phyloP scores from a whole-genome alignment of 768 basidiomycete genomes.

The Leccinum pellstonianum region DNA sequence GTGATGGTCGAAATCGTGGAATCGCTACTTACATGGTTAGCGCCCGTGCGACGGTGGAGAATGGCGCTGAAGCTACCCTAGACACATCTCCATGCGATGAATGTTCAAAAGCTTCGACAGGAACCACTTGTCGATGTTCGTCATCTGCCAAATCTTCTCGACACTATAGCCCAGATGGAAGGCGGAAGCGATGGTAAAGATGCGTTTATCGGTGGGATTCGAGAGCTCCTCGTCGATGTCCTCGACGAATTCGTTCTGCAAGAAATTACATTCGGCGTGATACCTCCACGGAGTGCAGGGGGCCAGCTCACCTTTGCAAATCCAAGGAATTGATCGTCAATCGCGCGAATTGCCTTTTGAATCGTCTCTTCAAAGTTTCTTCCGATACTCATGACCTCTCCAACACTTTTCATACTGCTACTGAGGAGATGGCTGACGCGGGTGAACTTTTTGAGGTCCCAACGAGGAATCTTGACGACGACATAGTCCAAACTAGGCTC shows the following conservation, averaged over 20 bases:
- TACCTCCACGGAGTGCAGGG: background rate
- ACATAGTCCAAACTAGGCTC: constrained; percentile 97
- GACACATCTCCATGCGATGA: constrained; percentile 70
- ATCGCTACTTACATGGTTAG: constrained; percentile 40
- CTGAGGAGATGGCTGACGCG: constrained; percentile 89
- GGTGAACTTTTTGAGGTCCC: constrained; percentile 98
- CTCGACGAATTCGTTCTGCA: constrained; percentile 81
- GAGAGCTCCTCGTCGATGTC: constrained; percentile 90
- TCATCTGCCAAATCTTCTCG: constrained; percentile 97
- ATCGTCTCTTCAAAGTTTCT: constrained; percentile 98
- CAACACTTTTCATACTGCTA: constrained; percentile 98
- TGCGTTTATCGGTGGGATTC: constrained; percentile 95
- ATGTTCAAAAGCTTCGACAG: constrained; percentile 84
- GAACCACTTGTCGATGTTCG: constrained; percentile 99
- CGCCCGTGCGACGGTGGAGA: background rate
- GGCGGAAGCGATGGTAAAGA: constrained; percentile 94
- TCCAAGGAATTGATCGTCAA: constrained; percentile 92
- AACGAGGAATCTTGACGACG: constrained; percentile 98
- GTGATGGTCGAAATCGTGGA: constrained; percentile 66
- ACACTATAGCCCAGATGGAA: constrained; percentile 92
- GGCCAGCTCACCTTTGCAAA: constrained; percentile 70
- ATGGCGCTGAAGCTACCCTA: constrained; percentile 53
- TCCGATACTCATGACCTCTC: constrained; percentile 99
- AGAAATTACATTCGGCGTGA: background rate
- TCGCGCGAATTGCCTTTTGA: constrained; percentile 95